Evolutionary conservation across 2,329 filamentous ascomycete species (phyloP), one percentile per base, ranked within the genome.

Genomic region (Alternaria atra): DNA sequence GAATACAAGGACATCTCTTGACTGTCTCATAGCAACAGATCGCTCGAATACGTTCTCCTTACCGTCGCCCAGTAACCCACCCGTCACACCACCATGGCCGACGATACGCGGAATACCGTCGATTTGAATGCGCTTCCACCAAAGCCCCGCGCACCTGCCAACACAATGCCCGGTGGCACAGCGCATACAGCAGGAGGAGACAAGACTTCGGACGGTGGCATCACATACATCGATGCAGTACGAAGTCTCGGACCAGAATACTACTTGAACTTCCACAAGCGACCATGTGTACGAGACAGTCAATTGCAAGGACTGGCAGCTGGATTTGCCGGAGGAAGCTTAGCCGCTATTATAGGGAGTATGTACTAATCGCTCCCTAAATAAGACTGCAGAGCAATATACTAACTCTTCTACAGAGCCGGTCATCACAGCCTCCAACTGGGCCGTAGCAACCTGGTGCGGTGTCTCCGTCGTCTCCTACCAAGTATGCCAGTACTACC

Each of bases 261-360:
- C 72, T 91, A 94, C 65, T 78, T 87, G 44, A 87, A 88, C 44
- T 83, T 96, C 54, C 90, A 94, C 77, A 90, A 91, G 78, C 86
- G 89, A 58, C 94, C 94, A 0, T 98, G 95, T 78, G 91, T 92
- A 20, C 85, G 94, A 63, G 90, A 97, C 74, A 90, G 92, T 2
- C 84, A 97, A 54, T 82, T 98, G 69, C 89, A 91, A 1, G 95
- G 93, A 25, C 96, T 99, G 71, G 91, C 88, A 1, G 85, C 87
- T 2, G 95, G 92, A 4, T 91, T 93, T 64, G 90, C 86, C 4
- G 80, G 92, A 32, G 94, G 94, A 55, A 90, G 89, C 60, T 72
- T 94, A 55, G 87, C 90, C 65, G 91, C 89, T 71, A 83, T 97
- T 23, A 80, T 93, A 68, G 89, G 91, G 81, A 90, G 93, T 96